Percentiles rank a stretch among this genome's conserved stretches.
phyloP scores from a whole-genome alignment of 139 green algal genomes.

The Tetraselmis striata region DNA sequence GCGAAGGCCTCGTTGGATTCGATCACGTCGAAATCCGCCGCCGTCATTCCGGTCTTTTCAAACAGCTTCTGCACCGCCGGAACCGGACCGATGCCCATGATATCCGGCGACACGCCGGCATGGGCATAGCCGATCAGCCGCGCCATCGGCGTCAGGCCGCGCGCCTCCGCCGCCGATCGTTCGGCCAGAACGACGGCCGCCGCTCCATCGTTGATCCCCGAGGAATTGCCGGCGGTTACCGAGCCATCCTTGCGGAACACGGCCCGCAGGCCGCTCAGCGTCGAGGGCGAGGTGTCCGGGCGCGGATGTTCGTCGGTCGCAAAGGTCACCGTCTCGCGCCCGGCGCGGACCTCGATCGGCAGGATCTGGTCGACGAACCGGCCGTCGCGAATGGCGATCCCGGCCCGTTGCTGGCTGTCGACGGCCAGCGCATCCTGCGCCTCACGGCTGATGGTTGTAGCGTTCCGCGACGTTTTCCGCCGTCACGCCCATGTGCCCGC shows the following conservation, averaged over 20 bases:
- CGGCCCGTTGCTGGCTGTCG: too few species aligned
- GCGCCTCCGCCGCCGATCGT: slow-evolving; percentile 68
- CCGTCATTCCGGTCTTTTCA: slow-evolving; percentile 65
- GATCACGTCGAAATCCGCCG: slow-evolving; percentile 94
- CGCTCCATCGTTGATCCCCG: slow-evolving; percentile 93
- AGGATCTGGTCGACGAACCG: too few species aligned
- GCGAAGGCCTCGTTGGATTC: slow-evolving; percentile 98
- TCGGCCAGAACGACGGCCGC: slow-evolving; percentile 88
- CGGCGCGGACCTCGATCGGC: too few species aligned
- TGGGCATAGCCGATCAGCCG: slow-evolving; percentile 82
- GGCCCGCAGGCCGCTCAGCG: slow-evolving; percentile 62
- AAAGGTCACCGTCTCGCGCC: too few species aligned
- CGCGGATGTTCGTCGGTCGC: too few species aligned
- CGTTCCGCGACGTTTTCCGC: too few species aligned
- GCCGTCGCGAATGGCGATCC: too few species aligned
- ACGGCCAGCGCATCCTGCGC: too few species aligned
- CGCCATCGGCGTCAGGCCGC: slow-evolving; percentile 81
- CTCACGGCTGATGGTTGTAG: too few species aligned
- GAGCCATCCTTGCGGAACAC: slow-evolving; percentile 91
- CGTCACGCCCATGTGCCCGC: too few species aligned
- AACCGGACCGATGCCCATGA: slow-evolving; percentile 96
- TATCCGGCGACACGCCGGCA: slow-evolving; percentile 89
- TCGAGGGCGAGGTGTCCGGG: slow-evolving; percentile 45
- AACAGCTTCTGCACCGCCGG: slow-evolving; percentile 68
- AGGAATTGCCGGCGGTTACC: slow-evolving; percentile 91